Percentiles rank a stretch among this genome's conserved stretches.
Evolutionary conservation across 805 yeast genomes (phyloP).

Genomic region (Wickerhamomyces alni): DNA sequence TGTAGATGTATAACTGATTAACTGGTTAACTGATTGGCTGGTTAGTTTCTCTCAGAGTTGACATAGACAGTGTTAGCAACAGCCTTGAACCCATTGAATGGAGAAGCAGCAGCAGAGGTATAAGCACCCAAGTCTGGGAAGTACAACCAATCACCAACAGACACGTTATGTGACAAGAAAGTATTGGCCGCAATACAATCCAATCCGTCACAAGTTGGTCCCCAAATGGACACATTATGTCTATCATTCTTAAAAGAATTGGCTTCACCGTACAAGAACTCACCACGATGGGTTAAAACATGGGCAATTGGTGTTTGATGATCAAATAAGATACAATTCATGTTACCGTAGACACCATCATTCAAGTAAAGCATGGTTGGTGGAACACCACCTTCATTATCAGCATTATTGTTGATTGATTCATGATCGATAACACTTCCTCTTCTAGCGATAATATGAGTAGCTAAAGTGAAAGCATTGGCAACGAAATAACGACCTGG

Average conservation of each 20-base stretch:
- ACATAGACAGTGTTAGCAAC: constrained; percentile 59
- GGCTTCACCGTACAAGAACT: constrained; percentile 34
- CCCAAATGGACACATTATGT: constrained; percentile 75
- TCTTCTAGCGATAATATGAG: constrained; percentile 83
- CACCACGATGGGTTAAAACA: constrained; percentile 52
- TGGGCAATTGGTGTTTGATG: constrained; percentile 76
- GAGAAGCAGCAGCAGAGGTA: constrained; percentile 87
- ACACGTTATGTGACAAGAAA: constrained; percentile 50
- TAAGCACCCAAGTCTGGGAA: constrained; percentile 86
- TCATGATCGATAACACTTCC: constrained; percentile 27
- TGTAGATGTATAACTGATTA: too few species aligned
- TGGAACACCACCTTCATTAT: constrained; percentile 17
- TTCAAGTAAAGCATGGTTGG: constrained; percentile 77
- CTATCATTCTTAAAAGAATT: constrained; percentile 9
- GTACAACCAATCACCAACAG: constrained; percentile 89
- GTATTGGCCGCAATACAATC: constrained; percentile 66
- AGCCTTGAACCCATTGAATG: constrained; percentile 82
- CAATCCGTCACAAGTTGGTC: constrained; percentile 96
- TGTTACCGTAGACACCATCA: constrained; percentile 93
- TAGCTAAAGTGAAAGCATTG: constrained; percentile 76
- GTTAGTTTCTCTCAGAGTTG: constrained; percentile 29
- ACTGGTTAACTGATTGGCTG: too few species aligned
- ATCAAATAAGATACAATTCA: constrained; percentile 90
- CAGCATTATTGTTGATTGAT: constrained; percentile 1
- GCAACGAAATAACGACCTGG: constrained; percentile 92